Conservation (phyloP, 2,329 filamentous ascomycete genomes). For the Aciculosporium take region DNA sequence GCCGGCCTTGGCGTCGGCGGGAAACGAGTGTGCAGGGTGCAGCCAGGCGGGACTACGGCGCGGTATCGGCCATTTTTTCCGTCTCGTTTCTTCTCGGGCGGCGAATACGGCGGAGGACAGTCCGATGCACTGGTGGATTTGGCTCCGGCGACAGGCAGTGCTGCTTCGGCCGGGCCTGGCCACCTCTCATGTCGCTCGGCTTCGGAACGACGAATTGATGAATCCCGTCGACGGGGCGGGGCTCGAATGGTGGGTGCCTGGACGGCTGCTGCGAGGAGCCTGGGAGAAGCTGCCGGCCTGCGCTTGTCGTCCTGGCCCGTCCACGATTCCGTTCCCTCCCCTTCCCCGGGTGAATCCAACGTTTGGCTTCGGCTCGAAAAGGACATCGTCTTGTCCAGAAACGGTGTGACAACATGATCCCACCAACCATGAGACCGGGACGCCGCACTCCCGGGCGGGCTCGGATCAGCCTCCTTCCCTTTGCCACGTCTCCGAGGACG, state of each 20-base stretch:
- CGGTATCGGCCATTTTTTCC: constrained; percentile 32
- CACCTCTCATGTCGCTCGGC: constrained; percentile 3
- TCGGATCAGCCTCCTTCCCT: constrained; percentile 22
- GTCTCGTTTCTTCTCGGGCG: constrained; percentile 23
- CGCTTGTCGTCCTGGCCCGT: constrained; percentile 10
- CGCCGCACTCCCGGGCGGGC: constrained; percentile 35
- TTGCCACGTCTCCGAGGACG: constrained; percentile 24
- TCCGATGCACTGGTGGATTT: constrained; percentile 14
- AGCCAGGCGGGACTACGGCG: constrained; percentile 43
- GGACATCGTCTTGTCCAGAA: constrained; percentile 32
- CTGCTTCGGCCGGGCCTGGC: background rate
- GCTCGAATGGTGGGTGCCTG: constrained; percentile 22
- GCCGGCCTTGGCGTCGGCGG: constrained; percentile 46
- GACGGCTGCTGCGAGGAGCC: constrained; percentile 8
- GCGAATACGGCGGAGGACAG: constrained; percentile 42
- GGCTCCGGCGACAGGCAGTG: background rate
- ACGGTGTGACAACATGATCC: constrained; percentile 63
- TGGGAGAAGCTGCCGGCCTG: constrained; percentile 9
- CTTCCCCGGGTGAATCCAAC: constrained; percentile 16
- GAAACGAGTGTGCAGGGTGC: constrained; percentile 30
- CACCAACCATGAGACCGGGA: constrained; percentile 58
- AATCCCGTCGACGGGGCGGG: constrained; percentile 22
- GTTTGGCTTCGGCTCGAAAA: constrained; percentile 26
- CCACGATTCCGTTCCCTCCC: constrained; percentile 25
- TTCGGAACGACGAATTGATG: constrained; percentile 15